Evolutionary conservation across 768 basidiomycete genomes (phyloP), one percentile per base, ranked within the genome.

Genomic region (Omphalotus guepiniiformis): DNA sequence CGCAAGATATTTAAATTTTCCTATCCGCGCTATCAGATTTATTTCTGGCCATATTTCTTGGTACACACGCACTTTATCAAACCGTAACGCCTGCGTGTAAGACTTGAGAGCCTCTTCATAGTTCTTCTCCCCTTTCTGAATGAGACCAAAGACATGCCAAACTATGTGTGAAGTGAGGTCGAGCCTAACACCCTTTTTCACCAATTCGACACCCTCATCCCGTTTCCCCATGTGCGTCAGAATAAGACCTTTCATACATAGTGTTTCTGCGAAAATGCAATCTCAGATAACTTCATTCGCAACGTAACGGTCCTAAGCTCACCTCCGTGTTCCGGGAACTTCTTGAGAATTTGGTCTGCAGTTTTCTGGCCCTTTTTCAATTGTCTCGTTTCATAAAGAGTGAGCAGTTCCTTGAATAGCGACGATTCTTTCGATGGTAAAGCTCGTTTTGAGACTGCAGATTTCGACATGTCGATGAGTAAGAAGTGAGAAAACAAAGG

Each of bases 71-170:
- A 95, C 94, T 71, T 85, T 86, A 70, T 98, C 96, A 58, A 88
- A 89, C 51, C 79, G 78, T 54, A 94, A 70, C 2, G 94, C 95
- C 69, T 91, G 88, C 2, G 78, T 81, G 65, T 97, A 98, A 21
- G 93, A 93, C 58, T 93, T 89, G 58, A 92, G 74, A 1, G 96
- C 93, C 58, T 94, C 93, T 54, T 91, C 90, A 58, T 92, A 97
- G 60, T 95, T 92, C 66, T 88, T 93, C 63, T 96, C 89, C 7
- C 85, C 86, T 64, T 95, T 92, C 63, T 93, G 88, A 18, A 96
- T 82, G 58, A 99, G 85, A 22, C 93, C 96, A 62, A 92, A 88
- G 54, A 98, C 95, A 66, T 99, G 96, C 94, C 96, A 98, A 61
- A 85, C 87, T 61, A 99, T 97, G 59, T 97, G 93, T 16, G 91